Evolutionary conservation across 2,329 filamentous ascomycete species (phyloP), one percentile per base, ranked within the genome.

Genomic region (Pseudopithomyces maydicus): DNA sequence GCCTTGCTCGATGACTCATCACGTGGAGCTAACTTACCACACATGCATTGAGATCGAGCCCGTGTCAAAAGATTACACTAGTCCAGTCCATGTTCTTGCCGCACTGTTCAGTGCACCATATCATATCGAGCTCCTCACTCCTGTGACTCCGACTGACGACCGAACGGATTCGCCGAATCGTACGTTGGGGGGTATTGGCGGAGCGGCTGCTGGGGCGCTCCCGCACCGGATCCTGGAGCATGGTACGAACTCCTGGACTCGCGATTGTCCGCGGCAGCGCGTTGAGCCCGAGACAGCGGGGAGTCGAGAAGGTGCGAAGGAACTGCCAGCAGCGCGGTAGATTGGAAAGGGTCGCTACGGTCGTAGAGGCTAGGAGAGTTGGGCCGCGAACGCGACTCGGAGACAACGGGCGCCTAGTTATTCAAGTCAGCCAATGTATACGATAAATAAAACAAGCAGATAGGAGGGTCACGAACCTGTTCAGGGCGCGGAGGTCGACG

Each of bases 371-470:
- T 55, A 26, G 42, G 55, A 36, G 70, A 58, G 6, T 64, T 63
- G 15, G 65, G 62, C 36, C 72, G 69, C 17, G 69, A 68, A 26
- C 68, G 70, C 44, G 68, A 60, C 26, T 57, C 50, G 5, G 65
- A 62, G 19, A 61, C 52, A 35, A 45, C 35, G n/a, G 52, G 55
- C 12, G 54, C 26, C 15, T 46, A 22, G 17, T 48, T 50, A 14
- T 49, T 15, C n/a, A 50, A 12, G 36, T 50, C 8, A 50, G 47
- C 32, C 29, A 56, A 32, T 6, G 23, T 32, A 22, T 12, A 42
- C 2, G n/a, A 44, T 32, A 45, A 54, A n/a, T 52, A 41, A 44
- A 26, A 6, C 26, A 5, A 29, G 19, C 7, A 44, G 23, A 26
- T 51, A 7, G 11, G 26, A 7, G 11, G 26, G 26, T 29, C 8